Percentiles rank a stretch among this genome's conserved stretches.
Evolutionary conservation across 208 protist genomes (phyloP).

Genomic region (Trypanosoma mega): DNA sequence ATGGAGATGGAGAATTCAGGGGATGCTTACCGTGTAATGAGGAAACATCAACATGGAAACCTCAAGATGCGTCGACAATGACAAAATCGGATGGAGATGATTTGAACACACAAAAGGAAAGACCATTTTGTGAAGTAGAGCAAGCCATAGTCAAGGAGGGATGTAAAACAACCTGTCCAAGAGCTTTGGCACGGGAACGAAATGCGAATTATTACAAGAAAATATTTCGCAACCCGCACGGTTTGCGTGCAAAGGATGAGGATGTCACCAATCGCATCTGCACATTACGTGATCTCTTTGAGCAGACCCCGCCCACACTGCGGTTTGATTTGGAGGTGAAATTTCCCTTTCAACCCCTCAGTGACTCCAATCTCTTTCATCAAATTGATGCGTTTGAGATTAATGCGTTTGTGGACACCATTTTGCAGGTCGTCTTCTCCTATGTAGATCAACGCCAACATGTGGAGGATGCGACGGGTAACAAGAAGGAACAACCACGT

Average conservation of each 20-base stretch:
- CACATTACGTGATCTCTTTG: constrained; percentile 59
- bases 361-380: constrained; percentile 67
- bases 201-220: neutral
- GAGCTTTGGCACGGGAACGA: too few relatives aligned
- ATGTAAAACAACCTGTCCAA: too few relatives aligned
- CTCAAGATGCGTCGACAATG: too few relatives aligned
- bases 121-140: neutral
- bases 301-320: constrained; percentile 50
- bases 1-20: constrained; percentile 12
- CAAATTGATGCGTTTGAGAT: constrained; percentile 79
- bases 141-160: too few relatives aligned
- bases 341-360: constrained; percentile 71
- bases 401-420: constrained; percentile 75
- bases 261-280: constrained; percentile 73
- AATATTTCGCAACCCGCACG: constrained; percentile 12
- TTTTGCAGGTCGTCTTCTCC: constrained; percentile 64
- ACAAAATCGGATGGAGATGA: neutral
- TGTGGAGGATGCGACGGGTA: constrained; percentile 12
- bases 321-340: constrained; percentile 79
- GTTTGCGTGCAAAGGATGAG: constrained; percentile 45
- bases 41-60: neutral
- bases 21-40: constrained; percentile 13
- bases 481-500: constrained; percentile 19
- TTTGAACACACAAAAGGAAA: neutral
- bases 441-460: constrained; percentile 36